Evolutionary conservation across 2,329 filamentous ascomycete genomes (phyloP), one percentile per base, ranked within the genome.

Genomic region (Fusarium newnesense): DNA sequence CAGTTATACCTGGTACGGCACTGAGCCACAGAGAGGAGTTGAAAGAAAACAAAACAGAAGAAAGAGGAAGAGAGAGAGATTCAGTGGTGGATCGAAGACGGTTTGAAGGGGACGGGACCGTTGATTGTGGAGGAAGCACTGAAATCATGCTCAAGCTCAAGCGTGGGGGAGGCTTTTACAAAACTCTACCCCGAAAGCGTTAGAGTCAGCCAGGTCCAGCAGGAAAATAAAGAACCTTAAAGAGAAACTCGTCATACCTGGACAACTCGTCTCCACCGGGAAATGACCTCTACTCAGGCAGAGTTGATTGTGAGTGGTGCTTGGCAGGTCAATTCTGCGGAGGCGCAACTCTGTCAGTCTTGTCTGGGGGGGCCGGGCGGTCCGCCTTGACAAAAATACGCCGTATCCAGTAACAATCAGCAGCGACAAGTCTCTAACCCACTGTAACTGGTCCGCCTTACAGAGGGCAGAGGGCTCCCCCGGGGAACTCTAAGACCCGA

Each of bases 381-480:
- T 39, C 56, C 43, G 34, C 34, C 46, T 36, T 42, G 34, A 7
- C 28, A 40, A 10, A 16, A 49, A 49, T 61, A 47, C 69, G 50
- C 44, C 30, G 21, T 47, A 65, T 49, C 60, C 70, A 72, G 70
- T 72, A 61, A 73, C 37, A 72, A 66, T 54, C 65, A 42, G 42
- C 50, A 36, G 42, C 57, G 59, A 65, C 66, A 66, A 53, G 50
- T 71, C 70, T 57, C 70, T 58, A 70, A 50, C 47, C 47, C 65
- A 60, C 70, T 56, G 43, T 57, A 70, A 73, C 60, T 72, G 69
- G 52, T 69, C 69, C 61, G 69, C 69, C 69, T 60, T 73, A 72
- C 68, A 69, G 56, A 54, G 32, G 26, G 42, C 24, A 7, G 44
- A 52, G 44, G 28, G 15, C 49, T 34, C 32, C 30, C 28, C 28